Evolutionary conservation across 768 basidiomycete species (phyloP).

Genomic region (Pleurotus salmoneostramineus): DNA sequence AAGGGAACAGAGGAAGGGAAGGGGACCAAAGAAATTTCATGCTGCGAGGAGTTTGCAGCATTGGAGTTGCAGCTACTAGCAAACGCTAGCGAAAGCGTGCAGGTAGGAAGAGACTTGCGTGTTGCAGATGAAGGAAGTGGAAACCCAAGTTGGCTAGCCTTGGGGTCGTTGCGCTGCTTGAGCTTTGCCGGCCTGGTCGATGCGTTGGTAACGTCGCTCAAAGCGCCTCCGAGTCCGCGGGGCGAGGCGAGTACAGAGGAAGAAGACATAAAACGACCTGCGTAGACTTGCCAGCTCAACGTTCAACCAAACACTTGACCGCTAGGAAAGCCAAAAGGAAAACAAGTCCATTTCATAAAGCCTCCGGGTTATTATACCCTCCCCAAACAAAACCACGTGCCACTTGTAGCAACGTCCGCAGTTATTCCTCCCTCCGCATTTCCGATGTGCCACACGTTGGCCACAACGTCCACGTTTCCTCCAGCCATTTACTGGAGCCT

Average conservation of each 20-base stretch:
- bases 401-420: neutral
- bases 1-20: slow-evolving; percentile 5
- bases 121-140: neutral
- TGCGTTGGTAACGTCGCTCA: neutral
- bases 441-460: neutral
- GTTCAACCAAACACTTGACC: neutral
- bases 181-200: neutral
- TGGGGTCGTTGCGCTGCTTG: neutral
- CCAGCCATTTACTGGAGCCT: no score
- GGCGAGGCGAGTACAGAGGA: neutral
- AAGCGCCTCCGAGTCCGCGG: neutral
- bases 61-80: neutral
- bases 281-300: slow-evolving; percentile 1
- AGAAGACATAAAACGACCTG: slow-evolving; percentile 7
- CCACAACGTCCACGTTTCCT: neutral
- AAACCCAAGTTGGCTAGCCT: neutral
- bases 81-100: slow-evolving; percentile 2
- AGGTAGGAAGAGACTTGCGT: slow-evolving; percentile 5
- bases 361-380: neutral
- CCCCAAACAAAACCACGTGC: neutral
- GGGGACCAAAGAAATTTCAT: neutral
- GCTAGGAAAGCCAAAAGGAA: neutral
- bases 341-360: neutral
- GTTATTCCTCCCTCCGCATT: neutral
- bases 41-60: neutral